Percentiles rank a stretch among this genome's conserved stretches.
Conservation (phyloP, 139 green algal species). For the Tetradesmus lagerheimii region DNA sequence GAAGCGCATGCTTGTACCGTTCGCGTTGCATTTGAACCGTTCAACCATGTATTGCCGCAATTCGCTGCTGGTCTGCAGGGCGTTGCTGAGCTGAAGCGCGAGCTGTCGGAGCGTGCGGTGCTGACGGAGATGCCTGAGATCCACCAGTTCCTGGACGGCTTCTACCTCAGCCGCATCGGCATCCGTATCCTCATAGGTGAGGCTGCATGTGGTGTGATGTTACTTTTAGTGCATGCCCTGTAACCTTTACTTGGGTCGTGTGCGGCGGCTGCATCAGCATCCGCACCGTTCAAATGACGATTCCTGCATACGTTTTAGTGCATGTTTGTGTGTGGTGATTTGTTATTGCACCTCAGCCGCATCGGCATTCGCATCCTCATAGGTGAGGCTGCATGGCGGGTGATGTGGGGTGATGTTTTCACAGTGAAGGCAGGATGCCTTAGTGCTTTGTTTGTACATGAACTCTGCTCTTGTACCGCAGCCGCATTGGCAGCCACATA, state of each 20-base stretch:
- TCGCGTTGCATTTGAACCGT: conserved; percentile 62
- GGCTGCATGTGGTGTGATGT: not conserved
- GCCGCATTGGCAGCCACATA: conserved; percentile 98
- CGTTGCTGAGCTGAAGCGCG: conserved; percentile 88
- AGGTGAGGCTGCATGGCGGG: conserved; percentile 48
- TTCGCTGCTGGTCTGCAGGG: no score
- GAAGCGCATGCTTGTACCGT: conserved; percentile 78
- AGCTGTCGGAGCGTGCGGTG: conserved; percentile 72
- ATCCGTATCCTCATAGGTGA: conserved; percentile 98
- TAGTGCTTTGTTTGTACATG: no score
- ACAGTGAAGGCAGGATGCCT: no score
- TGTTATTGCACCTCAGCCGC: conserved; percentile 94
- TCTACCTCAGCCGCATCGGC: conserved; percentile 98
- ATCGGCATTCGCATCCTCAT: conserved; percentile 99
- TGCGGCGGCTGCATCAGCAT: no score
- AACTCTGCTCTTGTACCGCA: no score
- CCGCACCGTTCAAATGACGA: no score
- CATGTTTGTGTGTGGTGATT: no score
- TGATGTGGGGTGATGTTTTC: not conserved
- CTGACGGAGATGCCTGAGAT: conserved; percentile 95
- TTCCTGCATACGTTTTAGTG: no score
- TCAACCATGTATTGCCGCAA: no score
- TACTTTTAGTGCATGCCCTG: no score
- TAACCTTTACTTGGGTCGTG: no score
- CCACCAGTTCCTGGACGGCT: conserved; percentile 98